phyloP scores from a whole-genome alignment of 495 filamentous ascomycete genomes.

The Neurospora sp. region DNA sequence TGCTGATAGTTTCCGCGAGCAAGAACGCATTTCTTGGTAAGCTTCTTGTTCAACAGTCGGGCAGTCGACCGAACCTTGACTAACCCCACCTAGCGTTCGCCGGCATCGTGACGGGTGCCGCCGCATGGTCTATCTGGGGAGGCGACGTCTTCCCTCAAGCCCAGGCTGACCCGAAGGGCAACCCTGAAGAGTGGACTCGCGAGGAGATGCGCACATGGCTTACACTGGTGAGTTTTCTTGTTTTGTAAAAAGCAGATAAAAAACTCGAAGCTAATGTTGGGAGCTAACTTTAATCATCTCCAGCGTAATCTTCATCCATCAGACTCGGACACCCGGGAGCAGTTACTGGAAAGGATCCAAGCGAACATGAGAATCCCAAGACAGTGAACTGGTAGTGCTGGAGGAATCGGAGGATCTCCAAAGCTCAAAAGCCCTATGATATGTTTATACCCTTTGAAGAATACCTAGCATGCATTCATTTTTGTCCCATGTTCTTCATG shows the following conservation, averaged over 20 bases:
- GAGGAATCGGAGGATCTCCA: not conserved
- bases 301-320: slow-evolving; percentile 67
- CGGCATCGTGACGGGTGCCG: slow-evolving; percentile 73
- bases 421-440: not conserved
- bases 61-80: not conserved
- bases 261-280: not conserved
- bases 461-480: not conserved
- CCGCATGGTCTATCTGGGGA: slow-evolving; percentile 76
- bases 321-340: slow-evolving; percentile 55
- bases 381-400: not conserved
- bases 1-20: not conserved
- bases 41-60: not conserved
- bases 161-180: slow-evolving; percentile 64
- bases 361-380: slow-evolving; percentile 58
- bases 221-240: slow-evolving; percentile 47
- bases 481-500: not conserved
- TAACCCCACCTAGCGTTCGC: slow-evolving; percentile 49
- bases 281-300: not conserved
- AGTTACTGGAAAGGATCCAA: slow-evolving; percentile 70
- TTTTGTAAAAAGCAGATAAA: not conserved
- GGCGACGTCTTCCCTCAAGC: slow-evolving; percentile 62
- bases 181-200: slow-evolving; percentile 62
- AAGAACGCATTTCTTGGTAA: slow-evolving; percentile 48
- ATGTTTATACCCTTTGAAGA: not conserved
- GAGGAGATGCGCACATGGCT: slow-evolving; percentile 70